Percentiles rank a stretch among this genome's conserved stretches.
These are phyloP conservation scores for Phytopythium vexans DNA, from an alignment of 352 stramenopile genomes.

Conservation along the genomic window DNA sequence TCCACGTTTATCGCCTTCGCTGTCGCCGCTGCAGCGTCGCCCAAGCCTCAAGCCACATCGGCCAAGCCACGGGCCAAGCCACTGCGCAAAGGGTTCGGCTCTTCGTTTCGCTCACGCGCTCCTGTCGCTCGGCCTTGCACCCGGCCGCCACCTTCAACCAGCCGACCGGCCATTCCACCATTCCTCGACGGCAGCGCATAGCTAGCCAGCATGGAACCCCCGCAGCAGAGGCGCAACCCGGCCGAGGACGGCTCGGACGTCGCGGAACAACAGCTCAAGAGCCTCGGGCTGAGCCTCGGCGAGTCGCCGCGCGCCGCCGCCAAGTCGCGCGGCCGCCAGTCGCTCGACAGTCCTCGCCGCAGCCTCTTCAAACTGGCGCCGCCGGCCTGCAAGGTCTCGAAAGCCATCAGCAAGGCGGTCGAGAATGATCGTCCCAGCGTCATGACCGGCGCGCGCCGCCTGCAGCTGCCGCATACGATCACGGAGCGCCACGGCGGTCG, in stretches of 20 bases:
- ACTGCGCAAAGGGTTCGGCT: too few species aligned
- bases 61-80: too few species aligned
- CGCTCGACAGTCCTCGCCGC: neutral
- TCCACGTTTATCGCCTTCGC: too few species aligned
- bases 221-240: too few species aligned
- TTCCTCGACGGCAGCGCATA: too few species aligned
- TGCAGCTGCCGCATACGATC: constrained; percentile 74
- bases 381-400: neutral
- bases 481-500: constrained; percentile 65
- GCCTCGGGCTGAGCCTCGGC: constrained; percentile 6
- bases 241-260: neutral
- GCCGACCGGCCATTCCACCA: too few species aligned
- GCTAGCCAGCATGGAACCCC: too few species aligned
- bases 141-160: too few species aligned
- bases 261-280: neutral
- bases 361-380: constrained; percentile 9
- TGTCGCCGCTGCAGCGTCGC: too few species aligned
- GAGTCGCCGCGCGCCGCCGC: constrained; percentile 2
- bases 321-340: neutral
- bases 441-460: neutral
- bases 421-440: neutral
- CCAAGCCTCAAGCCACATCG: too few species aligned
- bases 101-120: too few species aligned
- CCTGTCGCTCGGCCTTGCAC: too few species aligned
- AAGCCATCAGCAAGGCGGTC: constrained; percentile 5